Base-by-base conservation (phyloP, 140 eudicot species). In the Ambrosia hybrid region DNA sequence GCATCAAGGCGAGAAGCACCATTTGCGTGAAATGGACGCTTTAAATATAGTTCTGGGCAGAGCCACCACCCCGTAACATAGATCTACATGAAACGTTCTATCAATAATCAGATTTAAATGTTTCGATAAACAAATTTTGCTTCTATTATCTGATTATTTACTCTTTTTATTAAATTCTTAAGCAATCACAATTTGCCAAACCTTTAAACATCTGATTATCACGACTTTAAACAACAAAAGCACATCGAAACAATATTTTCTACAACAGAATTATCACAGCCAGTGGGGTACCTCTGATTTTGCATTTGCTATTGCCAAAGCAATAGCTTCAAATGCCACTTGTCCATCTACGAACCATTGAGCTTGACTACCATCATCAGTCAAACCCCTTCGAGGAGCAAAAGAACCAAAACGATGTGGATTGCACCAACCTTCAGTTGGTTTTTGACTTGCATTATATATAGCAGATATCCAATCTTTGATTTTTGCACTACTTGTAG, bases 61-160 rank as follows among this genome's bases (percentile, higher is more conserved):
- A 94, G 87, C 99, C 99, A 94, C 99, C 99, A 94, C n/a, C 99
- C 99, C 3, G 99, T 94, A 49, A 94, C 83, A 78, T 81, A 90
- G 73, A 94, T 91, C 99, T 94, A 91, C 82, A 81, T 17, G 53
- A 56, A 81, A 76, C 36, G 17, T 41, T 55, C 33, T 14, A 53
- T 48, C 59, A 68, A 59, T 38, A 66, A 16, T 66, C 41, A 66
- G 9, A 17, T 66, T 46, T 66, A 38, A 39, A 38, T 16, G 13
- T 71, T 57, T 71, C 5, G 11, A 37, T 53, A 37, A n/a, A 10
- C 14, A 3, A 16, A 53, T 61, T 11, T 12, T 61, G 46, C 67
- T 34, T 61, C 46, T 11, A 12, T 61, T 36, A 61, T 61, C 46
- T 34, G 45, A 64, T 2, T 64, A 64, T 39, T 38, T 46, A 9